A percentile compares a stretch with the other conserved stretches of the same genome.
Evolutionary conservation across 2,329 filamentous ascomycete species (phyloP).

Genomic region (Nothopassalora personata): DNA sequence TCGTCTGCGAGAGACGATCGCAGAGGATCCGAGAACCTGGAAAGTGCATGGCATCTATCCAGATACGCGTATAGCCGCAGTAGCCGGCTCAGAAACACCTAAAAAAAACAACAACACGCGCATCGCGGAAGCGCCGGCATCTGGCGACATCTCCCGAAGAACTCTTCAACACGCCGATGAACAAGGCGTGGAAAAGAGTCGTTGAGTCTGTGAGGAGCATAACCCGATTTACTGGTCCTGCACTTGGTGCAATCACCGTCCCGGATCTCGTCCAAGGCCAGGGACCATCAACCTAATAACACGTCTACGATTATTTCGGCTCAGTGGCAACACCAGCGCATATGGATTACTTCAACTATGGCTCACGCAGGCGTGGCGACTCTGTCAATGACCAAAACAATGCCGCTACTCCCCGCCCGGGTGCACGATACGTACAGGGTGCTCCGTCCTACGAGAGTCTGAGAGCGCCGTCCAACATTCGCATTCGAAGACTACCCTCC

Average conservation of each 20-base stretch:
- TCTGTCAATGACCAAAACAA: slow-evolving; percentile 13
- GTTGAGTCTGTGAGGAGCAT: background rate
- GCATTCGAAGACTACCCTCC: slow-evolving; percentile 28
- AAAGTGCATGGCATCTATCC: background rate
- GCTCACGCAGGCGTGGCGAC: slow-evolving; percentile 13
- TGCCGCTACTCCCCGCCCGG: slow-evolving; percentile 11
- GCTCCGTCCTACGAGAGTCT: slow-evolving; percentile 27
- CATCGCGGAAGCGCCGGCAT: background rate
- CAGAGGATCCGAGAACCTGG: background rate
- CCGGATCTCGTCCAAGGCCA: background rate
- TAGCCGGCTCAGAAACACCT: background rate
- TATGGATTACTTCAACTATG: slow-evolving; percentile 28
- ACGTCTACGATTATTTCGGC: background rate
- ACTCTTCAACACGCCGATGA: too few species aligned
- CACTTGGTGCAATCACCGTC: background rate
- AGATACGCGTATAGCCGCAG: background rate
- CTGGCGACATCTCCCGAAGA: background rate
- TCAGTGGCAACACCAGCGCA: background rate
- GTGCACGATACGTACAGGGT: slow-evolving; percentile 16
- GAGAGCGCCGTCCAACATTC: slow-evolving; percentile 29
- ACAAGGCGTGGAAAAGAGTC: background rate
- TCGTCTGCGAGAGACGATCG: background rate
- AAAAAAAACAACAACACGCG: background rate
- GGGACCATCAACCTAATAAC: background rate
- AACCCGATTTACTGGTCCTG: background rate